Evolutionary conservation across 805 yeast species (phyloP), one percentile per base, ranked within the genome.

Genomic region (Tetrapisispora iriomotensis): DNA sequence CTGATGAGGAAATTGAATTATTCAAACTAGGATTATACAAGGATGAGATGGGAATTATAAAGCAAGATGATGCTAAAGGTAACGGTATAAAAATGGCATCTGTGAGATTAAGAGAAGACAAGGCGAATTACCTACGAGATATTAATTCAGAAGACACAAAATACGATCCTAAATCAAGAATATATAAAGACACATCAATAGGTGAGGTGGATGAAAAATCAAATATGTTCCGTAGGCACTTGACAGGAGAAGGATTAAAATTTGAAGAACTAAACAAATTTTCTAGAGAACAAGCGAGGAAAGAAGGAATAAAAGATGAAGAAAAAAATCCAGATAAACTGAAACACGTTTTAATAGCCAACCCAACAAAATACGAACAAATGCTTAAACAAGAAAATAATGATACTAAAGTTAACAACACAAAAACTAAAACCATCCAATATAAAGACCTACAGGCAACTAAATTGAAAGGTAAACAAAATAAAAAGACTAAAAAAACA

Each of bases 101-200:
- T 4, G 70, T 82, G 0, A 61, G 95, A 36, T 75, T 82, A 24
- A 56, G 88, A 39, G 82, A 78, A 44, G 95, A 86, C 52, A 75
- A 75, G 29, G 94, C 95, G n/a, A 59, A 75, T 45, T 75, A 85
- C 65, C 51, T 75, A 49, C 63, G 74, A 53, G 69, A 78, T 32
- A 60, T 74, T 9, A 64, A 68, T 44, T 53, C 68, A 1, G 66
- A 61, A 21, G 70, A 67, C 30, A 57, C 71, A 7, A 65, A 68
- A 18, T 72, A 72, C 48, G 76, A 77, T 49, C 79, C 81, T 1
- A 74, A 68, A 49, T 68, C 79, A 3, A 61, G 79, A 40, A 45
- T 58, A 17, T 53, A 61, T 37, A 53, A 62, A 39, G 56, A 57
- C 38, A 62, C 58, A 19, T 41, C 46, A 5, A 44, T 59, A 2